Percentiles rank a stretch among this genome's conserved stretches.
Evolutionary conservation across 441 rosid species (phyloP).

Genomic region (Euphorbia celastroides): DNA sequence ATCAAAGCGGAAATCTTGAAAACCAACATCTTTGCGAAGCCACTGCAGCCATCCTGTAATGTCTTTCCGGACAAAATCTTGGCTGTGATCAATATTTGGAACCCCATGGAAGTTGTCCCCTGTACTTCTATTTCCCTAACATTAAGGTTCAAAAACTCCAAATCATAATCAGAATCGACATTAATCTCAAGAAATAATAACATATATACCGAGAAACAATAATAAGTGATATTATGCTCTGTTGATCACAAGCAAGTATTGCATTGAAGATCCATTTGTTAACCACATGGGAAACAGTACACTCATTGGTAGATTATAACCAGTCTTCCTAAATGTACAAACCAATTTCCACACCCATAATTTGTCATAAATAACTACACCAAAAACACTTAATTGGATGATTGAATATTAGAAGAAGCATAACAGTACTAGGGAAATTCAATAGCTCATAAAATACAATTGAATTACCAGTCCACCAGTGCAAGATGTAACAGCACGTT

Average conservation of each 20-base stretch:
- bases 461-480: conserved; percentile 76
- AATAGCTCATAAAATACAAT: conserved; percentile 5
- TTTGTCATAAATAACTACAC: background rate
- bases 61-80: conserved; percentile 83
- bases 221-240: background rate
- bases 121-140: conserved; percentile 71
- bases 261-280: background rate
- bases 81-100: conserved; percentile 90
- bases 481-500: conserved; percentile 84
- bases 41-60: conserved; percentile 70
- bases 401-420: background rate
- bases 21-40: conserved; percentile 66
- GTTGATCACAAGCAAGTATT: background rate
- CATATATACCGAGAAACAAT: background rate
- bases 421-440: background rate
- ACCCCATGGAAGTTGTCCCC: conserved; percentile 87
- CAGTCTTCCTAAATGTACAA: background rate
- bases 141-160: conserved; percentile 14
- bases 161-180: background rate
- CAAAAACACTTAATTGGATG: background rate
- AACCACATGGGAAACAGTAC: background rate
- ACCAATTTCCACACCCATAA: background rate
- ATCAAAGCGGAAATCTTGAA: conserved; percentile 93
- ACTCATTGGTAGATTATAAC: background rate
- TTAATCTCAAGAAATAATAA: background rate